Evolutionary conservation across 176 grass and related monocot genomes (phyloP).

Genomic region (Aegilops longissima): DNA sequence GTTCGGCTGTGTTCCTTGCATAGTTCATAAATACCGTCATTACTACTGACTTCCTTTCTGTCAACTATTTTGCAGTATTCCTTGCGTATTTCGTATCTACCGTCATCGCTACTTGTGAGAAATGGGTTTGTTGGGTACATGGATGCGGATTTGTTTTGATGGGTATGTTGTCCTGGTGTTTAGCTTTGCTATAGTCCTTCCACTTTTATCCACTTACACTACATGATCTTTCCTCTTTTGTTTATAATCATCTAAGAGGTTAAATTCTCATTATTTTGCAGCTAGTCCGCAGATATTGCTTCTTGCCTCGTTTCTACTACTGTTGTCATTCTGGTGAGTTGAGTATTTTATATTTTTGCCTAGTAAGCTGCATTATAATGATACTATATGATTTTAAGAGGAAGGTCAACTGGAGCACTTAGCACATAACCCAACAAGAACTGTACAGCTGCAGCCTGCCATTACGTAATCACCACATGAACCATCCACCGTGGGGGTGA

Average conservation of each 20-base stretch:
- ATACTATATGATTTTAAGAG: background rate
- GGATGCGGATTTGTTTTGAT: slow-evolving; percentile 95
- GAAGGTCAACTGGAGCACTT: background rate
- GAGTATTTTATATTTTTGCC: slow-evolving; percentile 10
- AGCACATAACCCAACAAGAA: slow-evolving; percentile 5
- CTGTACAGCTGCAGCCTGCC: background rate
- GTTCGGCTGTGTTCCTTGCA: slow-evolving; percentile 39
- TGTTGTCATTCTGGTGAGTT: slow-evolving; percentile 89
- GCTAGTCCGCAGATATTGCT: slow-evolving; percentile 91
- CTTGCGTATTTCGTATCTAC: slow-evolving; percentile 66
- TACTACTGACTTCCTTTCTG: slow-evolving; percentile 37
- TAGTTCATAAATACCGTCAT: slow-evolving; percentile 47
- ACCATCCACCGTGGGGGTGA: no score
- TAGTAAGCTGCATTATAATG: slow-evolving; percentile 10
- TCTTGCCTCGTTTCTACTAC: slow-evolving; percentile 83
- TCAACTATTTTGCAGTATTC: slow-evolving; percentile 57
- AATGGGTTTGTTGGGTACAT: slow-evolving; percentile 88
- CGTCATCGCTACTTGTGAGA: slow-evolving; percentile 78
- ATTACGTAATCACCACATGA: background rate
- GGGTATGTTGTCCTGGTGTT: slow-evolving; percentile 61
- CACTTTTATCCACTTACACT: slow-evolving; percentile 14
- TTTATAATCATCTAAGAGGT: slow-evolving; percentile 35
- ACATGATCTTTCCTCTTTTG: slow-evolving; percentile 18
- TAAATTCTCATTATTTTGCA: slow-evolving; percentile 48
- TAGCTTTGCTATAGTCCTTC: slow-evolving; percentile 38